phyloP scores from a whole-genome alignment of 2,329 filamentous ascomycete genomes.

The Aspergillus tamarii region DNA sequence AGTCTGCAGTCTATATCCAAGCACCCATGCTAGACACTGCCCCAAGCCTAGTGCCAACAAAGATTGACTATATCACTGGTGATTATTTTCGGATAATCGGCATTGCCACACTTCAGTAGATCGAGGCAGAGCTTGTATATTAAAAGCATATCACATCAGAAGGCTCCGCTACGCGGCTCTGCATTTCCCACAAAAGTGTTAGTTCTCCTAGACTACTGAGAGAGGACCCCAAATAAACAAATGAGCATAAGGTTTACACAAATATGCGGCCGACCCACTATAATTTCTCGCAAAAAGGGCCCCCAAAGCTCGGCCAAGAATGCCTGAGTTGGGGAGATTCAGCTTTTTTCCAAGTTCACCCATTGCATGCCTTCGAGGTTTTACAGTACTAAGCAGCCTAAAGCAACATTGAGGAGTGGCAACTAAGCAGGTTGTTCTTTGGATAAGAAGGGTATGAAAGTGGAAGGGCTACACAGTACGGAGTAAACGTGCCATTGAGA shows the following conservation, averaged over 20 bases:
- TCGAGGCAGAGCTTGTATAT: neutral
- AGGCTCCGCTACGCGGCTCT: neutral
- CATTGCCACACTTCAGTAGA: neutral
- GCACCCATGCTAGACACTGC: neutral
- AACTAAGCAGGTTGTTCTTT: neutral
- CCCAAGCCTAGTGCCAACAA: neutral
- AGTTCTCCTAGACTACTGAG: neutral
- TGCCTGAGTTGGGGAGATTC: neutral
- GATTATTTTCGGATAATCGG: neutral
- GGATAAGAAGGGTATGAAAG: neutral
- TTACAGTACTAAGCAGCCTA: neutral
- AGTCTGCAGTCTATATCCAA: neutral
- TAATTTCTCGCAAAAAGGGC: neutral
- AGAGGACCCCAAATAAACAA: neutral
- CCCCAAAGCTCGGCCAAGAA: neutral
- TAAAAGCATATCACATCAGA: neutral
- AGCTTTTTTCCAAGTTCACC: neutral
- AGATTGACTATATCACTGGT: neutral
- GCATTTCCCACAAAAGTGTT: neutral
- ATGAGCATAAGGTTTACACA: neutral
- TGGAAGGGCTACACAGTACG: neutral
- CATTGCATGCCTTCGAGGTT: neutral
- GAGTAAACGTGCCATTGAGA: neutral
- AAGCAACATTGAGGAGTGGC: neutral
- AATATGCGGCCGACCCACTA: slow-evolving; percentile 1